phyloP scores from a whole-genome alignment of 2,329 filamentous ascomycete genomes.

The Magnaporthiopsis poae region DNA sequence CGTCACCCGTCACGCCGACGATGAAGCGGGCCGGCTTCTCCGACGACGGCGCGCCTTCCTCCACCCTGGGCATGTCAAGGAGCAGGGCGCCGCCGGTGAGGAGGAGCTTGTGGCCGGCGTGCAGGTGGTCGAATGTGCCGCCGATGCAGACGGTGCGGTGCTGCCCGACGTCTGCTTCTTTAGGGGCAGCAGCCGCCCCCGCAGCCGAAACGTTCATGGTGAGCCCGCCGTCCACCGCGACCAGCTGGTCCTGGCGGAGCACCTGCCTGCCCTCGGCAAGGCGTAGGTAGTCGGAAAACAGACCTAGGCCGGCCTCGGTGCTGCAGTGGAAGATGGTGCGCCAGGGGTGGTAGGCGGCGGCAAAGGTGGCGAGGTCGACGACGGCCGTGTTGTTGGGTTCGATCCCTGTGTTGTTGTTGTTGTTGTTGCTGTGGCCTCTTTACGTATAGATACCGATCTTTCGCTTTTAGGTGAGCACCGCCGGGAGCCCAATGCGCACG shows the following conservation, averaged over 20 bases:
- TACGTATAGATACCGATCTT: no score
- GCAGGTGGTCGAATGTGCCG: constrained; percentile 92
- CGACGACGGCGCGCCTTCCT: neutral
- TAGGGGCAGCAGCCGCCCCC: constrained; percentile 7
- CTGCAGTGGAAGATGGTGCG: constrained; percentile 54
- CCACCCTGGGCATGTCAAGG: constrained; percentile 35
- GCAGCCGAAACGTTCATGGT: constrained; percentile 28
- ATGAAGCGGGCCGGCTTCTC: constrained; percentile 50
- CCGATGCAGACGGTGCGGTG: constrained; percentile 68
- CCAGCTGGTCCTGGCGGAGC: constrained; percentile 40
- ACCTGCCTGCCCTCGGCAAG: constrained; percentile 37
- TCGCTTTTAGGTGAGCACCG: no score
- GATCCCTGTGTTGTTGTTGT: constrained; percentile 21
- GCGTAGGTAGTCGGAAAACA: constrained; percentile 41
- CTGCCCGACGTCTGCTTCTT: constrained; percentile 9
- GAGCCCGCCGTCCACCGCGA: constrained; percentile 43
- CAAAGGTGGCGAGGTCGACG: constrained; percentile 31
- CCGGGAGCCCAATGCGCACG: no score
- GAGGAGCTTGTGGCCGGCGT: constrained; percentile 90
- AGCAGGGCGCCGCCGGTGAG: constrained; percentile 77
- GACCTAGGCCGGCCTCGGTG: constrained; percentile 51
- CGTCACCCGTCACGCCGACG: constrained; percentile 81
- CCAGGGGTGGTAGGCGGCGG: constrained; percentile 49
- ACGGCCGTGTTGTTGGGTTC: constrained; percentile 30
- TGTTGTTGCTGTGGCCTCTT: no score